phyloP scores from a whole-genome alignment of 179 eudicot genomes.

The Silene coronaria region DNA sequence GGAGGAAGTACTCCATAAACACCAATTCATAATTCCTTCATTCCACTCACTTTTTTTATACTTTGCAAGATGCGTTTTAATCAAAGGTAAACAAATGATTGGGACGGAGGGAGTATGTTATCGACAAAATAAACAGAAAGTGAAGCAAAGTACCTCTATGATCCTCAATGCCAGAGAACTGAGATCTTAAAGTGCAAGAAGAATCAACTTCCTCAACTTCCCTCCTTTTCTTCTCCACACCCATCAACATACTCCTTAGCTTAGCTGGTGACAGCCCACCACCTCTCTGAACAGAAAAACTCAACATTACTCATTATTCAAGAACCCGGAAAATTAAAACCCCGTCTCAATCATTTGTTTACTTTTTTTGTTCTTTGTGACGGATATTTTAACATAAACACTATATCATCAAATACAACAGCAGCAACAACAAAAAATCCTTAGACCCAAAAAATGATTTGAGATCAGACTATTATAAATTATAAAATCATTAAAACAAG shows the following conservation, averaged over 20 bases:
- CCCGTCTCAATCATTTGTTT: no score
- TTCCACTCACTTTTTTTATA: no score
- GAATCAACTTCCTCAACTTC: conserved; percentile 36
- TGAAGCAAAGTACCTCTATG: conserved; percentile 34
- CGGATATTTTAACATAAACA: background rate
- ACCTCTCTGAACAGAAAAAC: conserved; percentile 21
- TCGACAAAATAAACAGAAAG: background rate
- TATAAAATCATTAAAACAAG: background rate
- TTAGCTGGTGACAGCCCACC: conserved; percentile 51
- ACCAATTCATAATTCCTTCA: no score
- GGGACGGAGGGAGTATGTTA: background rate
- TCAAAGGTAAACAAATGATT: no score
- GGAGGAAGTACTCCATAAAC: no score
- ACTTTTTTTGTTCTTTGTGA: no score
- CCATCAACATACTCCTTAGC: conserved; percentile 53
- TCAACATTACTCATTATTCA: background rate
- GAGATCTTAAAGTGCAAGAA: conserved; percentile 43
- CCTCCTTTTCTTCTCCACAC: conserved; percentile 40
- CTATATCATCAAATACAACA: background rate
- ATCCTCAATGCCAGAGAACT: conserved; percentile 36
- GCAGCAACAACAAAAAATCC: background rate
- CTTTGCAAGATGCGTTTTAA: no score
- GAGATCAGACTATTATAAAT: background rate
- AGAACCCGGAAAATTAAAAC: background rate
- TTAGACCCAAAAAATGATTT: background rate